Percentiles rank a stretch among this genome's conserved stretches.
These are phyloP conservation scores for Osmanthus fragrans DNA, from an alignment of 257 asterid species.

Conservation along the genomic window DNA sequence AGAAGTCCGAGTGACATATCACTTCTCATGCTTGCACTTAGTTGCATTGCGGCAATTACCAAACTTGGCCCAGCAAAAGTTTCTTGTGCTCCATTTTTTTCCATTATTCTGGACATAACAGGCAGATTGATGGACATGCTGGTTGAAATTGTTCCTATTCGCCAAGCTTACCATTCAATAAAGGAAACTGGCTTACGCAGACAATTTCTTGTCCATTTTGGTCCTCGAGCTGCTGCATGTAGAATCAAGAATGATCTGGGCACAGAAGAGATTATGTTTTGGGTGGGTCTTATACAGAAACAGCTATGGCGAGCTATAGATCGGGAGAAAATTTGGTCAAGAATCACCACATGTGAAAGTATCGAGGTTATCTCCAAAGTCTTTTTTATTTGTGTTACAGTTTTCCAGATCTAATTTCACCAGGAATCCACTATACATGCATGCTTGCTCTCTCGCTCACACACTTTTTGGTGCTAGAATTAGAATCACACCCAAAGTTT, in stretches of 20 bases:
- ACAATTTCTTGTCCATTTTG: constrained; percentile 95
- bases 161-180: constrained; percentile 63
- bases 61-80: constrained; percentile 93
- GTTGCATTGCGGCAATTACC: constrained; percentile 83
- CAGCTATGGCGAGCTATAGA: constrained; percentile 85
- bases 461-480: background rate
- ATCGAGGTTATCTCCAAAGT: constrained; percentile 70
- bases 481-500: background rate
- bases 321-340: constrained; percentile 98
- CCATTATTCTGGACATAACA: constrained; percentile 63
- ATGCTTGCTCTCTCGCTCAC: too few relatives aligned
- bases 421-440: too few relatives aligned
- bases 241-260: constrained; percentile 59
- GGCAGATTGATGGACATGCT: constrained; percentile 96
- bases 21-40: constrained; percentile 83
- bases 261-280: constrained; percentile 77
- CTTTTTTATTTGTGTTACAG: constrained; percentile 10
- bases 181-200: constrained; percentile 77
- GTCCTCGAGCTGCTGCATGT: constrained; percentile 82
- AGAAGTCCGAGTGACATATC: constrained; percentile 70
- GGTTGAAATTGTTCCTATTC: constrained; percentile 71
- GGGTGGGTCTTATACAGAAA: constrained; percentile 88
- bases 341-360: constrained; percentile 89
- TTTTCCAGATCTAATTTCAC: constrained; percentile 15
- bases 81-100: constrained; percentile 78